Conservation (phyloP, 208 protist species). For the Angomonas deanei region DNA sequence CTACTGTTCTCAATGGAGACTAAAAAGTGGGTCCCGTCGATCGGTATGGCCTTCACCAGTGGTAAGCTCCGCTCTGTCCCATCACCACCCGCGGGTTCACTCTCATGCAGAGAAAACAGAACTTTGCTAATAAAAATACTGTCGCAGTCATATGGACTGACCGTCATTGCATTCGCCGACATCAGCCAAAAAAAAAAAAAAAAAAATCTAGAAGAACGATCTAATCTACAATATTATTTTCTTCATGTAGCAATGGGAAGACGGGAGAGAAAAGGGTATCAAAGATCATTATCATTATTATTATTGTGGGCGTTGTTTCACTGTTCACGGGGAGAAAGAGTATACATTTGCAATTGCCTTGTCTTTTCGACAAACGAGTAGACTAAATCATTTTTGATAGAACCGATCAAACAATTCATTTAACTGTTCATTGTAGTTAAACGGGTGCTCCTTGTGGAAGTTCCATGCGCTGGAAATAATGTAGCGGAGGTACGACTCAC, state of each 20-base stretch:
- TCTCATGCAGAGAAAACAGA: background rate
- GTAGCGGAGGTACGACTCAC: slow-evolving; percentile 62
- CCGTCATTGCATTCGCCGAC: background rate
- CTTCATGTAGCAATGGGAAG: too few relatives aligned
- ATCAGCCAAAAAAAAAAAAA: slow-evolving; percentile 5
- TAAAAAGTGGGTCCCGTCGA: too few relatives aligned
- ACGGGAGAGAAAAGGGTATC: too few relatives aligned
- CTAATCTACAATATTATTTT: background rate
- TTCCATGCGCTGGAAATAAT: slow-evolving; percentile 77
- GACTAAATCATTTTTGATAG: background rate
- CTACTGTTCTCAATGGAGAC: too few relatives aligned
- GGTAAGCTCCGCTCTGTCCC: too few relatives aligned
- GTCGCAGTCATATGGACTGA: background rate
- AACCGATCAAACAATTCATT: background rate
- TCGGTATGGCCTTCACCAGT: too few relatives aligned
- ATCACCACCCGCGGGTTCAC: background rate
- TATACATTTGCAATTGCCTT: too few relatives aligned
- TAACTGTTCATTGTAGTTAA: background rate
- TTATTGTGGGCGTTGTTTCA: too few relatives aligned
- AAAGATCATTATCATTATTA: too few relatives aligned
- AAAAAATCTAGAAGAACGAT: background rate
- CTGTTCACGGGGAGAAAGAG: too few relatives aligned
- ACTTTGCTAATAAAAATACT: slow-evolving; percentile 1
- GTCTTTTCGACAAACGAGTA: too few relatives aligned
- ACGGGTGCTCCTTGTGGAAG: slow-evolving; percentile 60